Evolutionary conservation across 2,329 filamentous ascomycete genomes (phyloP).

Genomic region (Stagonosporopsis rhizophila): DNA sequence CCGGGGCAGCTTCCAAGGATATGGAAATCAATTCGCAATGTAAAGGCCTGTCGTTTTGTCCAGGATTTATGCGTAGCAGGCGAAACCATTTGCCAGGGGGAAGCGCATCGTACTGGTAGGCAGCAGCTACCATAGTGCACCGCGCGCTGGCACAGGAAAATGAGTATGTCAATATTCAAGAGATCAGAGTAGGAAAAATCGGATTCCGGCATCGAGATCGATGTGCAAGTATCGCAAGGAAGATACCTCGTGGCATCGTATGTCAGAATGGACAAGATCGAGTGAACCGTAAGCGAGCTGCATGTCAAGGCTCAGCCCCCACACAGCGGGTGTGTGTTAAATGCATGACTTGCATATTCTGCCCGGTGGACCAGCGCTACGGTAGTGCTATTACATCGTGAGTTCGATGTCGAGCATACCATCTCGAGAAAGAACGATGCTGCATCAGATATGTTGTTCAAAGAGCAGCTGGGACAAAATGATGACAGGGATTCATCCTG

Average conservation of each 20-base stretch:
- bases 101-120: background rate
- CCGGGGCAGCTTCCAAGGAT: background rate
- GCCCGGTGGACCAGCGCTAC: no score
- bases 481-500: background rate
- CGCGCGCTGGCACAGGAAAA: no score
- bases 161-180: no score
- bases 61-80: background rate
- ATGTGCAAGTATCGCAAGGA: background rate
- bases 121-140: background rate
- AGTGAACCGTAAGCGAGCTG: background rate
- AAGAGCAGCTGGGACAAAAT: no score
- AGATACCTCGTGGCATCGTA: background rate
- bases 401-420: background rate
- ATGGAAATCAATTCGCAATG: background rate
- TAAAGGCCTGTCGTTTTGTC: background rate
- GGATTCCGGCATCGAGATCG: no score
- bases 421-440: background rate
- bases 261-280: background rate
- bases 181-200: background rate
- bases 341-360: background rate
- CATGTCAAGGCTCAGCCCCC: background rate
- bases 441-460: no score
- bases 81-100: background rate
- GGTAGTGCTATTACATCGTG: background rate
- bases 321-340: background rate